These are phyloP conservation scores for Vanrija humicola DNA, from an alignment of 1,284 basidiomycete genomes.

Conservation along the genomic window DNA sequence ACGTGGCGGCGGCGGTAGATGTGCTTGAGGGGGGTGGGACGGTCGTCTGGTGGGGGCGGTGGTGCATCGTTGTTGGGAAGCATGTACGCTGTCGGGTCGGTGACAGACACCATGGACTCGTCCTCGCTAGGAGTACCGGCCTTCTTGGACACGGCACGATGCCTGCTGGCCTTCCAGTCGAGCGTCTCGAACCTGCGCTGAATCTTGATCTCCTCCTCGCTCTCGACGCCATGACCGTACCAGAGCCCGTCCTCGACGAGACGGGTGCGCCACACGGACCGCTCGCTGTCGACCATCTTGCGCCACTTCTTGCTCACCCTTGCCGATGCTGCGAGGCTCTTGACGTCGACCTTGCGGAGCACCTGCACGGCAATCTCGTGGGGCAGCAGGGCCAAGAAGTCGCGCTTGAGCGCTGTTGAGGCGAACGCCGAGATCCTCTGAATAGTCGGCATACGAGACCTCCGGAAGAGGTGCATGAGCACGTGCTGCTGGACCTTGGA, in stretches of 20 bases:
- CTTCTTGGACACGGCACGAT: constrained; percentile 4
- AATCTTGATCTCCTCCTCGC: constrained; percentile 40
- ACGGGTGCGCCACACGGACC: constrained; percentile 40
- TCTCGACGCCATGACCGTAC: constrained; percentile 44
- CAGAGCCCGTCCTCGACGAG: constrained; percentile 40
- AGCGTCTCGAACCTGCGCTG: constrained; percentile 32
- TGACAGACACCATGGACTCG: constrained; percentile 20
- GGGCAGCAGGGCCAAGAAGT: constrained; percentile 44
- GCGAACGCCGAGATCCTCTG: constrained; percentile 43
- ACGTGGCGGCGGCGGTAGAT: constrained; percentile 51
- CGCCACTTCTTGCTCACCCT: constrained; percentile 43
- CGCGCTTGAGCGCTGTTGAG: constrained; percentile 40
- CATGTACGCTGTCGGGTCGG: not conserved
- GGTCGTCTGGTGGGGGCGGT: constrained; percentile 8
- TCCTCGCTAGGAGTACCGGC: constrained; percentile 33
- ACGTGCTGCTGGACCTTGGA: constrained; percentile 48
- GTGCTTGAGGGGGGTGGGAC: constrained; percentile 40
- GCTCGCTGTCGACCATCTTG: constrained; percentile 41
- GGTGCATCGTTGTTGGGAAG: not conserved
- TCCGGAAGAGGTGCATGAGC: constrained; percentile 47
- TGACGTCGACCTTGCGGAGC: constrained; percentile 35
- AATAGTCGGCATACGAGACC: constrained; percentile 45
- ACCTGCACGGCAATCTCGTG: constrained; percentile 47
- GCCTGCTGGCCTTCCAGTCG: constrained; percentile 18
- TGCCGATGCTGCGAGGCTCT: constrained; percentile 31